Percentiles rank a stretch among this genome's conserved stretches.
Evolutionary conservation across 306 rosid genomes (phyloP).

Genomic region (Inga leiocalycina): DNA sequence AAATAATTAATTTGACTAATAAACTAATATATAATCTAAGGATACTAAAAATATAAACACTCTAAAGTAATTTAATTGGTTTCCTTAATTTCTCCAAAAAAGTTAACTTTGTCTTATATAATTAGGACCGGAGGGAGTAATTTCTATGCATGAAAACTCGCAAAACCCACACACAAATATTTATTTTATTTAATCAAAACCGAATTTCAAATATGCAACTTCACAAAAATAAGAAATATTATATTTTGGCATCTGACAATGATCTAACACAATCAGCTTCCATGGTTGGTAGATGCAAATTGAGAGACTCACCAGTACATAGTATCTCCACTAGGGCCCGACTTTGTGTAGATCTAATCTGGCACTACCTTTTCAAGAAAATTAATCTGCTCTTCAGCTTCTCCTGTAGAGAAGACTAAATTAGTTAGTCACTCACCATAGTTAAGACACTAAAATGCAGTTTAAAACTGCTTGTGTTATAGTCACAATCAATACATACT

Average conservation of each 20-base stretch:
- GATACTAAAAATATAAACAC: too few relatives aligned
- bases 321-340: conserved; percentile 48
- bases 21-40: too few relatives aligned
- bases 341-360: conserved; percentile 61
- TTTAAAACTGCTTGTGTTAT: background rate
- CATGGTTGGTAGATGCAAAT: background rate
- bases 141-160: background rate
- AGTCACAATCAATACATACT: conserved; percentile 44
- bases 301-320: conserved; percentile 53
- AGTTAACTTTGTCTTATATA: too few relatives aligned
- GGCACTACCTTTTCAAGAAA: conserved; percentile 61
- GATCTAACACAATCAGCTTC: background rate
- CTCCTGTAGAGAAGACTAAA: too few relatives aligned
- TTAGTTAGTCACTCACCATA: too few relatives aligned
- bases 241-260: background rate
- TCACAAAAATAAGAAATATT: background rate
- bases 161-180: background rate
- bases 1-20: too few relatives aligned
- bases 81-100: too few relatives aligned
- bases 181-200: background rate
- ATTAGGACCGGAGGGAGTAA: too few relatives aligned
- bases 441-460: too few relatives aligned
- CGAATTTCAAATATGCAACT: background rate
- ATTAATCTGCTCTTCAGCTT: conserved; percentile 31
- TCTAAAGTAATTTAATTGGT: too few relatives aligned